Percentiles rank a stretch among this genome's conserved stretches.
These are phyloP conservation scores for Whalleya microplaca DNA, from an alignment of 2,329 filamentous ascomycete species.

Conservation along the genomic window DNA sequence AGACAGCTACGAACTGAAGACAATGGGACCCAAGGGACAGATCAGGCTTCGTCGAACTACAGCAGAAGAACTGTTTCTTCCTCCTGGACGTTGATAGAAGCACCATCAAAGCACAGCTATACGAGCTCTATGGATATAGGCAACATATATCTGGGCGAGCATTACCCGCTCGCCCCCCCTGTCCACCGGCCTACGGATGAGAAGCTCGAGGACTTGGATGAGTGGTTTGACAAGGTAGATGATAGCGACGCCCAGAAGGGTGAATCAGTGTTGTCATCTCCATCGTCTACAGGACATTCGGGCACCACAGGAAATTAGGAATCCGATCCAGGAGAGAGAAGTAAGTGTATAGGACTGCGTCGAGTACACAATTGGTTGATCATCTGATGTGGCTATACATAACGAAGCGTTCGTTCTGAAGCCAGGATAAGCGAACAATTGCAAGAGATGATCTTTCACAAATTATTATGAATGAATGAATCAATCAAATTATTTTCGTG, in stretches of 20 bases:
- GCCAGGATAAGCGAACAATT: too few species aligned
- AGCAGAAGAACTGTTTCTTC: not conserved
- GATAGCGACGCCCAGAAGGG: not conserved
- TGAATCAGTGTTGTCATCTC: too few species aligned
- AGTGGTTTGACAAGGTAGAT: not conserved
- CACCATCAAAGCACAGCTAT: slow-evolving; percentile 1
- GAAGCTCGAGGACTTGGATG: not conserved
- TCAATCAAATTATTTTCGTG: too few species aligned
- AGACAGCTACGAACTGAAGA: not conserved
- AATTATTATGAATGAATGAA: too few species aligned
- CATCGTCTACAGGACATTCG: too few species aligned
- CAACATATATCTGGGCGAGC: slow-evolving; percentile 5
- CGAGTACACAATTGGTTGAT: too few species aligned
- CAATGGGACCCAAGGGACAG: not conserved
- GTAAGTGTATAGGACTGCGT: too few species aligned
- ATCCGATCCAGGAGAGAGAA: too few species aligned
- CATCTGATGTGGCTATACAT: too few species aligned
- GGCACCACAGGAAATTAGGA: too few species aligned
- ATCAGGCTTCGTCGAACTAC: not conserved
- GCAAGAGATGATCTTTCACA: too few species aligned
- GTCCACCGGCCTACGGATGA: not conserved
- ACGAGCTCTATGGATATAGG: not conserved
- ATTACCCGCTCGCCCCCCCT: not conserved
- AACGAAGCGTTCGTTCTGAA: too few species aligned
- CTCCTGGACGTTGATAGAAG: not conserved